A percentile compares a stretch with the other conserved stretches of the same genome.
Evolutionary conservation across 164 flowering plant species (phyloP).

Genomic region (Aristolochia californica): DNA sequence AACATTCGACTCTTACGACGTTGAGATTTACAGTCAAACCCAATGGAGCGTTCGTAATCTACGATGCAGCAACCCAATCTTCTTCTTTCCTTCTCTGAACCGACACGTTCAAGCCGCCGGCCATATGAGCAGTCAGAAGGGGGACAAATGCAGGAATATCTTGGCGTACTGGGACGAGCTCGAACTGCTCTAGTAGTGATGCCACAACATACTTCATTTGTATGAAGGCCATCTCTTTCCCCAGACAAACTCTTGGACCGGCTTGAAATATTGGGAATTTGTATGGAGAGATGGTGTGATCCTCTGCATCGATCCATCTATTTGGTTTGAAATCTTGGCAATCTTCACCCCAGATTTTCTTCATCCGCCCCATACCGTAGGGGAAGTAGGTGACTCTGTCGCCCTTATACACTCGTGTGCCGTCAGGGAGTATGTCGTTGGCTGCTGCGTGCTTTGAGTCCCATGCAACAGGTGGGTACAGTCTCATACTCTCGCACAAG

Average conservation of each 20-base stretch:
- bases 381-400: constrained; percentile 50
- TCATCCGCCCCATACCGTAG: constrained; percentile 85
- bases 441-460: constrained; percentile 41
- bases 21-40: too few species aligned
- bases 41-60: too few species aligned
- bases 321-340: constrained; percentile 53
- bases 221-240: constrained; percentile 76
- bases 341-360: constrained; percentile 45
- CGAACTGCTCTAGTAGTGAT: constrained; percentile 42
- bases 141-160: constrained; percentile 36
- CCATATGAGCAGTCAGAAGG: constrained; percentile 55
- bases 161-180: constrained; percentile 25
- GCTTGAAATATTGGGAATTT: constrained; percentile 60
- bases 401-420: constrained; percentile 39
- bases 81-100: constrained; percentile 9
- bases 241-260: constrained; percentile 73
- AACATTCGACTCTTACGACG: too few species aligned
- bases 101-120: constrained; percentile 41
- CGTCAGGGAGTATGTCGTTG: constrained; percentile 62
- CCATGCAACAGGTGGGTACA: constrained; percentile 76
- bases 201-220: constrained; percentile 83
- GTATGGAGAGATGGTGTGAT: constrained; percentile 20
- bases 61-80: too few species aligned
- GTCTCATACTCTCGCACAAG: constrained; percentile 65
- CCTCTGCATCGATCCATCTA: constrained; percentile 44